Evolutionary conservation across 768 basidiomycete species (phyloP), one percentile per base, ranked within the genome.

Genomic region (Tricholoma bakamatsutake): DNA sequence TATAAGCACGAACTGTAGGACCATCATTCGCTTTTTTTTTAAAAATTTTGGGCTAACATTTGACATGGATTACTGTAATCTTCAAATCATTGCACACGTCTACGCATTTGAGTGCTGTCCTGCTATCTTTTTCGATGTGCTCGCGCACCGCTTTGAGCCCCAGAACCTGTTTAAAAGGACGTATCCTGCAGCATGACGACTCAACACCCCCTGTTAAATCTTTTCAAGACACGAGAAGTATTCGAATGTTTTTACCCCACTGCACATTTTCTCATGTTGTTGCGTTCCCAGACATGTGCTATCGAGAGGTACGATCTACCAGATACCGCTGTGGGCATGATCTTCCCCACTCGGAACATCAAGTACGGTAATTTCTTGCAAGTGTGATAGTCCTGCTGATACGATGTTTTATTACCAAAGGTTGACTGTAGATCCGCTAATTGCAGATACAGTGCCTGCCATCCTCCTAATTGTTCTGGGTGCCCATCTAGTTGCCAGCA

Each of bases 281-380:
- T 13, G 1, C n/a, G 2, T 5, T 24, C 33, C 39, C 4, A 50
- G 37, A 24, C 5, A 62, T 62, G 61, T 62, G 61, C 34, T 54
- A 57, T 42, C 58, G 61, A 55, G 61, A 62, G 57, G 61, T 62
- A 28, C 43, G 52, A 13, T 62, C 56, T 40, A 54, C 54, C 28
- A 54, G 45, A 45, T 43, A 56, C 47, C 35, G 24, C 33, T 62
- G 61, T 42, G 61, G 58, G 17, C 61, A 62, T 37, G 50, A 59
- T 13, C 48, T 17, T 9, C 58, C 58, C 18, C 50, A 53, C 17
- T 48, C 48, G 11, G 61, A 59, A 43, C n/a, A 15, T 15, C 50
- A 49, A 11, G 50, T 50, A 17, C 11, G 28, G 35, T n/a, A 7
- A 28, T 31, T 21, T 12, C 52, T 4, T 13, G 17, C 18, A 17